A percentile compares a stretch with the other conserved stretches of the same genome.
These are phyloP conservation scores for Stachybotrys chartarum DNA, from an alignment of 2,329 filamentous ascomycete genomes.

Conservation along the genomic window DNA sequence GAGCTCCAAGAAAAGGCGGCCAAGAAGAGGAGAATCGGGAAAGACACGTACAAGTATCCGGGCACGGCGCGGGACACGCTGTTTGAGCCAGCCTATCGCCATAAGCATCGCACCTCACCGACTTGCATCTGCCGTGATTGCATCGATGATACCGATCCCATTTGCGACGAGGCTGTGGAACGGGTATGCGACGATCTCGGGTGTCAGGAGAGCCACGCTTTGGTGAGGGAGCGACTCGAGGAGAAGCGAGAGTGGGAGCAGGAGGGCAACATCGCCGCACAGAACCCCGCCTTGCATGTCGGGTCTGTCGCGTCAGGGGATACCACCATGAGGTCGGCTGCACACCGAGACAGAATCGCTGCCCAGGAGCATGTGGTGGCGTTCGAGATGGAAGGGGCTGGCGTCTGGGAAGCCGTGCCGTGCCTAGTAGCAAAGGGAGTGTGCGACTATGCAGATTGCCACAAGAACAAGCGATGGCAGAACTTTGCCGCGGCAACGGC, in stretches of 20 bases:
- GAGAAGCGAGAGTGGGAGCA: conserved; percentile 5
- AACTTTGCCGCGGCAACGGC: conserved; percentile 25
- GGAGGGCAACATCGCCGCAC: conserved; percentile 9
- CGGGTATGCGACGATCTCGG: conserved; percentile 7
- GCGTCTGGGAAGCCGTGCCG: conserved; percentile 17
- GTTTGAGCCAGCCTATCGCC: conserved; percentile 19
- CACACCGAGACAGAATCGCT: conserved; percentile 24
- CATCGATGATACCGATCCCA: background rate
- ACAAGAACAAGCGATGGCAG: conserved; percentile 28
- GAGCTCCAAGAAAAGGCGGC: conserved; percentile 2
- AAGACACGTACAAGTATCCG: conserved; percentile 15
- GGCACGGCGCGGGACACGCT: conserved; percentile 18
- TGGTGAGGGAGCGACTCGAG: conserved; percentile 19
- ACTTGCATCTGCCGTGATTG: conserved; percentile 4
- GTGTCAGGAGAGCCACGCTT: conserved; percentile 13
- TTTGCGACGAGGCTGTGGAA: conserved; percentile 6
- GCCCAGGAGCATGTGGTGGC: conserved; percentile 10
- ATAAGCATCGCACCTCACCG: conserved; percentile 17
- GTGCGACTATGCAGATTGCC: conserved; percentile 30
- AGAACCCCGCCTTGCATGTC: conserved; percentile 19
- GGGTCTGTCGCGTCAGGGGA: conserved; percentile 31
- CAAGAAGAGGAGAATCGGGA: background rate
- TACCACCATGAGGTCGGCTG: conserved; percentile 28
- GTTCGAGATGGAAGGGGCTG: conserved; percentile 23
- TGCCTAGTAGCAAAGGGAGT: conserved; percentile 26